Base-by-base conservation (phyloP, 2,329 filamentous ascomycete genomes). In the Tympanopsis confertula region DNA sequence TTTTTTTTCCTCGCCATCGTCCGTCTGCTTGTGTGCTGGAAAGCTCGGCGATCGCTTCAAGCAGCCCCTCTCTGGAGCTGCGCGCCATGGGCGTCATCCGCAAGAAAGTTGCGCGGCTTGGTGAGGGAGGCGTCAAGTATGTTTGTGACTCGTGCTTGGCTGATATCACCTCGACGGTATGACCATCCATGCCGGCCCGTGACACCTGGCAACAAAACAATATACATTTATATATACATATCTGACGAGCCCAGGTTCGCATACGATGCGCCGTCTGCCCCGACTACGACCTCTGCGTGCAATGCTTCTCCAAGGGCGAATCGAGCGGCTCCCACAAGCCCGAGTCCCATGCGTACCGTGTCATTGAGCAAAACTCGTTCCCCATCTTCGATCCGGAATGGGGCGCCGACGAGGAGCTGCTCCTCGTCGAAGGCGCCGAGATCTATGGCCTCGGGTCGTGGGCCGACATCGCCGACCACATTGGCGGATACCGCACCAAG, bases 301-400 rank as follows among this genome's bases (percentile, higher is more conserved):
- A 86, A 39, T 98, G 91, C 61, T 98, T 98, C 59, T 73, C 86
- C 22, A 79, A 82, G 46, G 89, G 86, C 45, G 76, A 86, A 50
- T 69, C 74, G 35, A 86, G 85, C 44, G 84, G 86, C 49, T 79
- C 82, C 39, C 91, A 98, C 58, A 79, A 93, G 47, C 89, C 91
- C 5, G 73, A 78, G 4, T 84, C 83, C 12, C 91, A 98, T 60
- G 69, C 86, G 13, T 98, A 81, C 57, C 82, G 85, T 44, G 91
- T 98, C 22, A 95, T 98, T 46, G 91, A 98, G 57, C 91, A 96
- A 52, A 94, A 98, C 54, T 95, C 89, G 0, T 94, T 98, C 37
- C 91, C 91, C 1, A 96, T 98, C 41, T 98, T 94, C 52, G 82
- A 88, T 47, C 74, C 77, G 41, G 88, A 94, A 53, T 98, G 91